Base-by-base conservation (phyloP, 306 rosid species). In the Luffa aegyptiaca region DNA sequence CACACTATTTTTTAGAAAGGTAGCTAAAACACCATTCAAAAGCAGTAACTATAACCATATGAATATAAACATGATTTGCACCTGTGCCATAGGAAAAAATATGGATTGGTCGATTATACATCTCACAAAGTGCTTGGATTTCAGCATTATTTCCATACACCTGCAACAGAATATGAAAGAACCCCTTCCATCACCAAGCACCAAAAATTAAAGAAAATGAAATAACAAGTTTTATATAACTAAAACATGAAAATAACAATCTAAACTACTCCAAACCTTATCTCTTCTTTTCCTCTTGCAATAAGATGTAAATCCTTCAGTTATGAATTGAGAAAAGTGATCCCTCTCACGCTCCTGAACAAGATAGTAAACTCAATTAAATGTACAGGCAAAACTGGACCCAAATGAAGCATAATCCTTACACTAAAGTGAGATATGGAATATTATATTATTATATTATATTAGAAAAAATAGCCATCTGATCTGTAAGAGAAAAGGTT, bases 261-360 rank as follows among this genome's bases (percentile, higher is more conserved):
- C 6, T 53, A 44, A 6, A 85, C 48, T 17, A 51, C 63, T 44
- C 51, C 83, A 59, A 87, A 90, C 99, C 99, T 95, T 95, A 79
- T 95, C 97, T 88, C 97, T 89, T 88, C 99, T 95, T 89, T 95
- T 95, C 90, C 99, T 90, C 88, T 91, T 95, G 79, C 99, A 93
- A 84, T 95, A 95, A 69, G 97, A 88, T 44, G 91, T 90, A 87
- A 95, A 95, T 44, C 97, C 97, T 87, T 95, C 99, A 8, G 96
- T 95, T 83, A 91, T 84, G 77, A 95, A 95, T 78, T 91, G 94
- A 79, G 97, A 93, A 84, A 90, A 95, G 84, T 95, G 97, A 65
- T 93, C 99, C 79, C 97, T 87, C 85, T 95, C 99, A 53, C 79
- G 88, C 87, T 95, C 99, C 99, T 95, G 88, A 41, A 81, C 44